Base-by-base conservation (phyloP, 2,329 filamentous ascomycete genomes). In the Laburnicola sp. region DNA sequence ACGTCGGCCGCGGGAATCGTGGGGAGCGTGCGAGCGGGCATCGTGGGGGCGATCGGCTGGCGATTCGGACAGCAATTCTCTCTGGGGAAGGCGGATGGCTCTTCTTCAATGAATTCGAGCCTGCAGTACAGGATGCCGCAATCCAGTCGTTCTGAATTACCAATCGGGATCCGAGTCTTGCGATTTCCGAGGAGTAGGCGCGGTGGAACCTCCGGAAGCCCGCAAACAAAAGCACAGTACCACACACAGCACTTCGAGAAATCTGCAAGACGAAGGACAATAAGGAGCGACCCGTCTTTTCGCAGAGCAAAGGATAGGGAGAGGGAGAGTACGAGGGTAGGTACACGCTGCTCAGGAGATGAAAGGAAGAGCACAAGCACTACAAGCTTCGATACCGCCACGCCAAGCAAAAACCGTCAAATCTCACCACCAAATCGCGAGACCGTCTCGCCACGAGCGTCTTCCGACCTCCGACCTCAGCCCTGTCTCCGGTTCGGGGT, bases 1-100 rank as follows among this genome's bases (percentile, higher is more conserved):
- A 99, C 86, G 71, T 99, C 89, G 60, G 87, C 83, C 62, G 81
- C 81, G 43, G 89, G 87, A 68, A 97, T 87, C 26, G 87, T 93
- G 50, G 93, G 93, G 43, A 97, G 84, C 42, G 85, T 91, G 71
- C 84, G 84, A 66, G 85, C 85, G 62, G 91, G 89, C 89, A 96
- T 96, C 11, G 54, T 69, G 47, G 48, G 16, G n/a, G 59, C 54
- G 43, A 53, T 31, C 9, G 38, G 11, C 27, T 21, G 6, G 28
- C 9, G 21, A n/a, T 26, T 16, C 10, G 21, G 27, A 25, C 1
- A 34, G n/a, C 7, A n/a, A 34, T 34, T 34, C 31, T n/a, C n/a
- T 23, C 3, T 22, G 25, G 23, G 8, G 25, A 37, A 3, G 27
- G 16, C 8, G 8, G n/a, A 10, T 8, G n/a, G n/a, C 26, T 23